Evolutionary conservation across 257 asterid genomes (phyloP), one percentile per base, ranked within the genome.

Genomic region (Solanum virginianum): DNA sequence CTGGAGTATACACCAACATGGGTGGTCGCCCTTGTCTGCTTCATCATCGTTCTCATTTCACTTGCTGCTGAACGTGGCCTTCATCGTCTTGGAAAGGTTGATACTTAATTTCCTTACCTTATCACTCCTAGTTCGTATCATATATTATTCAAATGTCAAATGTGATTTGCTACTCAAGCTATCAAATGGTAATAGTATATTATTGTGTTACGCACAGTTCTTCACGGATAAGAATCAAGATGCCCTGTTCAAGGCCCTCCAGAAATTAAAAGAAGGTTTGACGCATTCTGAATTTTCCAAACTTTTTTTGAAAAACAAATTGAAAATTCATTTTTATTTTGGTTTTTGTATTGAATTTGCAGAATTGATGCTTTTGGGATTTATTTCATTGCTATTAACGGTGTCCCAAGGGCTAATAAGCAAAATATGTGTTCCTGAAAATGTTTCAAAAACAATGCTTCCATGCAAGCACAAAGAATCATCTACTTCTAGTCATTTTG

Each of bases 351-450:
- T 72, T 77, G 82, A 20, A 47, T 10, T 80, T 88, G 87, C 95
- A 96, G 98, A 96, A 86, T 84, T 96, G 91, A 95, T 96, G 99
- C 95, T 96, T 84, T 70, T 93, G 95, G 98, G 99, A 66, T 96
- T 96, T 43, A 92, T 96, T 85, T 94, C 99, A 29, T 92, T 96
- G 32, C 89, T 96, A 10, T 74, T 96, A 49, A 94, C 95, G 85
- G 98, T 91, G 47, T 88, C 90, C 41, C 98, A 96, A 93, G 89
- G 92, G 2, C 75, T 82, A 11, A 89, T 93, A 86, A 92, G 93
- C 88, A 24, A 75, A 1, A 49, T 94, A 60, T 96, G 99, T 85
- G 86, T 94, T 83, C 95, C 97, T 68, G 71, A 47, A 8, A 75
- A 85, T 84, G 85, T 91, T 68, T 89, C 94, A 80, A 87, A 82